Evolutionary conservation across 192 early-diverging fungal species (phyloP).

Genomic region (Jimgerdemannia flammicorona): DNA sequence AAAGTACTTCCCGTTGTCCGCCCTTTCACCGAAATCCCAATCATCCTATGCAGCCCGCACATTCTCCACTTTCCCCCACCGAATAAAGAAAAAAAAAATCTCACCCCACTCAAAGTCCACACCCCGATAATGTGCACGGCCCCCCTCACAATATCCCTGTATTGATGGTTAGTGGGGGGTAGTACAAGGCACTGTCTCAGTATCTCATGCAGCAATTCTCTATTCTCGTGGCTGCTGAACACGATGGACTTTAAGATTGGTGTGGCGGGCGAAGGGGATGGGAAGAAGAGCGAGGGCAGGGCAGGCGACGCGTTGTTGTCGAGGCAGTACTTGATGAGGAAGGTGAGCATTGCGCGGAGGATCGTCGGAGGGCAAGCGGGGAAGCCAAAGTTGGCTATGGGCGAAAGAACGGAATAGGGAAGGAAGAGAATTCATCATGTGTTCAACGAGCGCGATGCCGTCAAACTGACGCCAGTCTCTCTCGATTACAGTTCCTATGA

Average conservation of each 20-base stretch:
- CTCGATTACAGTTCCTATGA: too few species aligned
- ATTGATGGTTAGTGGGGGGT: conserved; percentile 48
- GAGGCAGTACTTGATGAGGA: conserved; percentile 62
- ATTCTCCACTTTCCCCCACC: too few species aligned
- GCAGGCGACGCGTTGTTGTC: conserved; percentile 46
- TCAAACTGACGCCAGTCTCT: too few species aligned
- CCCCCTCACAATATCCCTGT: conserved; percentile 62
- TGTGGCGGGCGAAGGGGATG: conserved; percentile 48
- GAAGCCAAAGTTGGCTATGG: conserved; percentile 48
- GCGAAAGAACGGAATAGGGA: not conserved
- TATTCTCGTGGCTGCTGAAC: conserved; percentile 46
- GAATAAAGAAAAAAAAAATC: too few species aligned
- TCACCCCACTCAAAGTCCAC: conserved; percentile 52
- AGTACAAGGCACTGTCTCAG: conserved; percentile 65
- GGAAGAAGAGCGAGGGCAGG: conserved; percentile 15
- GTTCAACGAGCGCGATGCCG: too few species aligned
- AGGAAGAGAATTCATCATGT: not conserved
- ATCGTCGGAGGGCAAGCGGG: conserved; percentile 63
- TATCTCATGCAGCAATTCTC: conserved; percentile 78
- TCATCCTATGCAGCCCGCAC: too few species aligned
- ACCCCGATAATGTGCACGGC: conserved; percentile 62
- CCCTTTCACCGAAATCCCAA: too few species aligned
- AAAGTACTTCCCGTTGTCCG: not conserved
- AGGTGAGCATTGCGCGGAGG: conserved; percentile 58
- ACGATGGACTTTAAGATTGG: conserved; percentile 61